Percentiles rank a stretch among this genome's conserved stretches.
Evolutionary conservation across 2,329 filamentous ascomycete species (phyloP).

Genomic region (Grosmannia penicillata): DNA sequence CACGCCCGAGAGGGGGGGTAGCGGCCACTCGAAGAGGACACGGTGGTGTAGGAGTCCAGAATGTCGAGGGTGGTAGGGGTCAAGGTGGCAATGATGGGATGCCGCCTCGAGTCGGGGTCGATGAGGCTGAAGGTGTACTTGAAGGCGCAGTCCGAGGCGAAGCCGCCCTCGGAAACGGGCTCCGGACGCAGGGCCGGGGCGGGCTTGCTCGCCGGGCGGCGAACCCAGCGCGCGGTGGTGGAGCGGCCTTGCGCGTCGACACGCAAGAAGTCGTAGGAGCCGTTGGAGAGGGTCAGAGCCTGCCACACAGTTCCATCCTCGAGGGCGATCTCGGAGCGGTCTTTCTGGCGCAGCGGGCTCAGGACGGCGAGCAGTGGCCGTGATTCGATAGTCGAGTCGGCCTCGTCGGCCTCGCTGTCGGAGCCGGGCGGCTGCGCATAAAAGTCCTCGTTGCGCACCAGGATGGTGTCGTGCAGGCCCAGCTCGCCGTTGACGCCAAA

Average conservation of each 20-base stretch:
- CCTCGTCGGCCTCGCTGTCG: slow-evolving; percentile 30
- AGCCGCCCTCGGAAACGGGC: slow-evolving; percentile 12
- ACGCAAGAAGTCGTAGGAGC: slow-evolving; percentile 52
- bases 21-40: slow-evolving; percentile 31
- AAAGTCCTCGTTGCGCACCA: slow-evolving; percentile 59
- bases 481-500: slow-evolving; percentile 48
- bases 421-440: slow-evolving; percentile 17
- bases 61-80: slow-evolving; percentile 51
- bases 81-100: slow-evolving; percentile 60
- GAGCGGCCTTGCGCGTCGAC: slow-evolving; percentile 41
- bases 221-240: slow-evolving; percentile 56
- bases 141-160: slow-evolving; percentile 12
- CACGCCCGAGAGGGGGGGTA: slow-evolving; percentile 28
- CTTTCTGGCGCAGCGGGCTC: slow-evolving; percentile 41
- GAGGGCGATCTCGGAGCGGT: slow-evolving; percentile 51
- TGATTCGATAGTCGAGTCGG: slow-evolving; percentile 21
- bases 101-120: slow-evolving; percentile 50
- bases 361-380: slow-evolving; percentile 52
- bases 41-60: slow-evolving; percentile 49
- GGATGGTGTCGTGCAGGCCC: slow-evolving; percentile 52
- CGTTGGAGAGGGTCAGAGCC: slow-evolving; percentile 34
- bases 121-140: slow-evolving; percentile 69
- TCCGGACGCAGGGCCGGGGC: background rate
- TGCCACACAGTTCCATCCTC: slow-evolving; percentile 46
- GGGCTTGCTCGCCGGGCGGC: too few relatives aligned